Evolutionary conservation across 306 rosid species (phyloP), one percentile per base, ranked within the genome.

Genomic region (Ochetophila trinervis): DNA sequence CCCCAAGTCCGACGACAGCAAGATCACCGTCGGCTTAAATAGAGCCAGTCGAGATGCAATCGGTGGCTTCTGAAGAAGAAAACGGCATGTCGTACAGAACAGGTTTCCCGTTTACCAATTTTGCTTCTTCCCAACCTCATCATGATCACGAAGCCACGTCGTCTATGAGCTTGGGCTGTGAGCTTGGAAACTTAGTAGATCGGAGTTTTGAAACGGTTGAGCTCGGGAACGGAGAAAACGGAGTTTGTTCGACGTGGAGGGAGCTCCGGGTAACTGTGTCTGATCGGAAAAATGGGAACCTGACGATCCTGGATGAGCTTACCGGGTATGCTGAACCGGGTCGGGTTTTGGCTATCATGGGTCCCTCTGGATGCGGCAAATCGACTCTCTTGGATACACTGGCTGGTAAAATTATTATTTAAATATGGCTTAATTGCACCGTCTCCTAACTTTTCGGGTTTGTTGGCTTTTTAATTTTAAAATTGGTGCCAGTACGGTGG

Each of bases 281-380:
- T 3, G 62, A 47, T 45, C 63, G 67, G 47, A 72, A 69, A 30
- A 18, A 53, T 5, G 73, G 72, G 8, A 60, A 64, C 7, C 63
- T 53, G 61, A 13, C 44, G 62, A 78, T 78, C 4, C 65, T 80
- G 27, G 63, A 83, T 52, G 77, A 59, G n/a, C 40, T 80, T 0
- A 86, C 81, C 2, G 82, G 86, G 18, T 89, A 73, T 74, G 96
- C 91, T 53, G 74, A 74, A 6, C 87, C 87, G 11, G 96, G 89
- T 1, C 74, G 81, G 65, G 74, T 85, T 13, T 63, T 89, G 67
- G 94, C 96, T 20, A 79, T 89, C 17, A 87, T 89, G 94, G 96
- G 96, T 36, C 93, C 91, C 71, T 86, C 94, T 48, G 91, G 96
- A 20, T 86, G 45, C 62, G 94, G 94, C 59, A 89, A 89, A 32